Percentiles rank a stretch among this genome's conserved stretches.
These are phyloP conservation scores for Ganoderma sp. DNA, from an alignment of 1,284 basidiomycete species.

Conservation along the genomic window DNA sequence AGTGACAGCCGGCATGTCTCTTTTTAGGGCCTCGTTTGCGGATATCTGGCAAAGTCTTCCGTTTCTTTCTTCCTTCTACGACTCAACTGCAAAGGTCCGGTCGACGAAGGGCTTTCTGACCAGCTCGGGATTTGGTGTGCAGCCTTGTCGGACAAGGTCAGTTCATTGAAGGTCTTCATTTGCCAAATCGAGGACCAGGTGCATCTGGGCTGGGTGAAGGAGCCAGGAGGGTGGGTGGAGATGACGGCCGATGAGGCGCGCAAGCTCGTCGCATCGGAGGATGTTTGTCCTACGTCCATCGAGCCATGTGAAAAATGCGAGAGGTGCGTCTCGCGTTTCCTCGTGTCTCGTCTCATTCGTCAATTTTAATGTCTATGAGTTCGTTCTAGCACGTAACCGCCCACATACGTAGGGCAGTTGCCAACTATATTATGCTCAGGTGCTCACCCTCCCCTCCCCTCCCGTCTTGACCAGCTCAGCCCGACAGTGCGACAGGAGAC, in stretches of 20 bases:
- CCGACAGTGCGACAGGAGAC: constrained; percentile 41
- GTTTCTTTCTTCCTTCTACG: background rate
- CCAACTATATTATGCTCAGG: background rate
- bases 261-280: background rate
- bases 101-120: background rate
- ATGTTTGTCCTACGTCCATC: background rate
- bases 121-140: background rate
- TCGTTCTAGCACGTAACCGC: background rate
- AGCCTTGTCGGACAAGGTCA: background rate
- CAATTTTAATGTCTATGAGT: background rate
- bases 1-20: background rate
- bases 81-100: background rate
- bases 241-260: background rate
- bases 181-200: background rate
- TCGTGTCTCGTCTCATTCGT: background rate
- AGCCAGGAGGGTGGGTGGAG: background rate
- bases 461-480: constrained; percentile 23
- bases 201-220: background rate
- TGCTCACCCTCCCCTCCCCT: constrained; percentile 20
- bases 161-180: background rate
- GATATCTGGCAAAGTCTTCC: background rate
- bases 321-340: background rate
- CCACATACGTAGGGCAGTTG: background rate
- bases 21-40: background rate
- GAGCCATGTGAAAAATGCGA: background rate